Percentiles rank a stretch among this genome's conserved stretches.
Evolutionary conservation across 768 basidiomycete species (phyloP).

Genomic region (Hygrophoropsis aurantiaca): DNA sequence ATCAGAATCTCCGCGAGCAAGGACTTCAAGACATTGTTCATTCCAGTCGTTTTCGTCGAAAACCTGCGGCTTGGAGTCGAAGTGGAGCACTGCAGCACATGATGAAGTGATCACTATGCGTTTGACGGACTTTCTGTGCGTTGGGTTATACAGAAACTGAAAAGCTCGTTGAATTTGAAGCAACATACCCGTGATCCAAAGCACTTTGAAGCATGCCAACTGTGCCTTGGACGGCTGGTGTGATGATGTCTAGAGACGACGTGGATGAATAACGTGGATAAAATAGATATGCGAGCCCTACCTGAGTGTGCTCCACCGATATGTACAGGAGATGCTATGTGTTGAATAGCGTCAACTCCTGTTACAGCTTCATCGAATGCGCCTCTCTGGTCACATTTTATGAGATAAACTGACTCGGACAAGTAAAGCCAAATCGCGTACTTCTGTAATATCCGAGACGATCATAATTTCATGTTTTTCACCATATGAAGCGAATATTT

Average conservation of each 20-base stretch:
- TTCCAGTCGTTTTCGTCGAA: constrained; percentile 66
- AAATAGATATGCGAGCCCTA: constrained; percentile 16
- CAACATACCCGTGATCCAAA: constrained; percentile 49
- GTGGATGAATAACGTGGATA: not conserved
- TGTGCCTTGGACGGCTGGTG: constrained; percentile 74
- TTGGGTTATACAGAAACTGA: not conserved
- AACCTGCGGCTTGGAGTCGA: constrained; percentile 20
- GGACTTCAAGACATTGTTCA: constrained; percentile 24
- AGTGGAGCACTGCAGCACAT: constrained; percentile 43
- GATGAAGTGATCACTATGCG: constrained; percentile 73
- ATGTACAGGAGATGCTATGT: constrained; percentile 66
- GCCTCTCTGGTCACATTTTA: constrained; percentile 40
- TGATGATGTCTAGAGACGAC: constrained; percentile 50
- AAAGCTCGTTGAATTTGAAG: not conserved
- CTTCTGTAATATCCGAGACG: constrained; percentile 67
- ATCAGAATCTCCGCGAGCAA: not conserved
- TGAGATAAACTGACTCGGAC: not conserved
- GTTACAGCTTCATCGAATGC: constrained; percentile 81
- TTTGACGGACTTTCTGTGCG: constrained; percentile 46
- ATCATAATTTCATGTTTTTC: constrained; percentile 65
- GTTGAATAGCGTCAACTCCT: constrained; percentile 70
- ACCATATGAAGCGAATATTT: constrained; percentile 52
- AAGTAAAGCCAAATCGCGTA: constrained; percentile 22
- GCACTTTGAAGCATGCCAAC: constrained; percentile 59
- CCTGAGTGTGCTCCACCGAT: constrained; percentile 44